Evolutionary conservation across 768 basidiomycete species (phyloP), one percentile per base, ranked within the genome.

Genomic region (Candolleomyces efflorescens): DNA sequence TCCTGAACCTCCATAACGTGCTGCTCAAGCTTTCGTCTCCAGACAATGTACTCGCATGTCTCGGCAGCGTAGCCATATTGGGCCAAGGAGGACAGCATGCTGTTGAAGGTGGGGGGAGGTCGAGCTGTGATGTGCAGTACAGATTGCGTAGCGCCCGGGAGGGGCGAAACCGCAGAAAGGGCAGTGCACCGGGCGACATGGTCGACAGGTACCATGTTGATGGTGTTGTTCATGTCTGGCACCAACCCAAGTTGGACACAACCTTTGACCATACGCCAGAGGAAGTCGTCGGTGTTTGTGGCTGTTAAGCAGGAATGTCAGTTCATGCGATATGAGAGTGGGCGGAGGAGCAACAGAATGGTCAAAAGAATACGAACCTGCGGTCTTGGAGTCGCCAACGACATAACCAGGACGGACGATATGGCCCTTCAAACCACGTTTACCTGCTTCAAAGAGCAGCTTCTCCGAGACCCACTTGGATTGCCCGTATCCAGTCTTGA

Each of bases 391-490:
- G 71, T 97, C 92, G 32, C 97, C 97, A 39, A 99, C 92, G 37
- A 99, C 87, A 74, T 99, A 99, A 5, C 96, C 94, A 0, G 97
- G 94, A 11, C 97, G 86, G 3, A 99, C 75, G 60, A 97, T 93
- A 63, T 90, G 86, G 1, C 94, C 94, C 6, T 76, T 77, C 59
- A 98, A 72, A 1, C 97, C 97, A 39, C 94, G 80, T 63, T 80
- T 84, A 2, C 91, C 94, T 18, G 95, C 97, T 66, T 96, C 94
- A 64, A 93, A 88, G 27, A 99, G 74, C 7, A 99, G 72, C 69
- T 94, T 96, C 72, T 99, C 97, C 1, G 93, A 90, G 0, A 99
- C 97, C 97, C 97, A 99, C 73, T 99, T 99, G 37, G 85, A 88
- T 75, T 99, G 97, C 5, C 96, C 94, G 70, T 99, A 99, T 0